phyloP scores from a whole-genome alignment of 306 rosid species.

The Luffa aegyptiaca region DNA sequence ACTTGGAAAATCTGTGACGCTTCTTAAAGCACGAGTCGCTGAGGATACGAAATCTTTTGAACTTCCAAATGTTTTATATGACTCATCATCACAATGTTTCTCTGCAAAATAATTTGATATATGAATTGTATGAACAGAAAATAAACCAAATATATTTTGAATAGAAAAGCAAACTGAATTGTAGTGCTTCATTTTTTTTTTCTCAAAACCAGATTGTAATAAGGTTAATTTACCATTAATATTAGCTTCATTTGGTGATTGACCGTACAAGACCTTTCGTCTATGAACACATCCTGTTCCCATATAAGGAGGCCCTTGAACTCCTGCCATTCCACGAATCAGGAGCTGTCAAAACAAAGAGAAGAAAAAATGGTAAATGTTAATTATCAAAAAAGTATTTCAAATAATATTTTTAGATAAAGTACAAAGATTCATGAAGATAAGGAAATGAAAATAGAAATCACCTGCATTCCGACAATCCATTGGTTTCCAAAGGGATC shows the following conservation, averaged over 20 bases:
- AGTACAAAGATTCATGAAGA: background rate
- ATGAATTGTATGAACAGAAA: background rate
- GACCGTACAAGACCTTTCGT: background rate
- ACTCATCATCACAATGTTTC: background rate
- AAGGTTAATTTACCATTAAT: background rate
- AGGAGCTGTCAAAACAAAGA: background rate
- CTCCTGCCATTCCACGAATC: background rate
- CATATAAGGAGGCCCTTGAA: constrained; percentile 1
- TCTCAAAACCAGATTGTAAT: background rate
- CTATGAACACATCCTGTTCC: constrained; percentile 16
- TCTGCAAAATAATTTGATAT: background rate
- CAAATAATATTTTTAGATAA: background rate
- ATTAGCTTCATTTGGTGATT: background rate
- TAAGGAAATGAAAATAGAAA: background rate
- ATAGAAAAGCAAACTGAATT: background rate
- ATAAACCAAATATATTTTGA: background rate
- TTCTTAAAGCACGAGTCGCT: background rate
- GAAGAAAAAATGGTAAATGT: background rate
- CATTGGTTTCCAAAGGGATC: constrained; percentile 53
- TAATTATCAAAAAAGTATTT: background rate
- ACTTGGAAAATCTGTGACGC: background rate
- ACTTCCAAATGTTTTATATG: background rate
- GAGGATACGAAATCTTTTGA: background rate
- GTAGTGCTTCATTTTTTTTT: too few species aligned
- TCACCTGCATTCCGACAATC: constrained; percentile 17